Percentiles rank a stretch among this genome's conserved stretches.
Evolutionary conservation across 1,139 yeast genomes (phyloP).

Genomic region (Kodamaea derodonti): DNA sequence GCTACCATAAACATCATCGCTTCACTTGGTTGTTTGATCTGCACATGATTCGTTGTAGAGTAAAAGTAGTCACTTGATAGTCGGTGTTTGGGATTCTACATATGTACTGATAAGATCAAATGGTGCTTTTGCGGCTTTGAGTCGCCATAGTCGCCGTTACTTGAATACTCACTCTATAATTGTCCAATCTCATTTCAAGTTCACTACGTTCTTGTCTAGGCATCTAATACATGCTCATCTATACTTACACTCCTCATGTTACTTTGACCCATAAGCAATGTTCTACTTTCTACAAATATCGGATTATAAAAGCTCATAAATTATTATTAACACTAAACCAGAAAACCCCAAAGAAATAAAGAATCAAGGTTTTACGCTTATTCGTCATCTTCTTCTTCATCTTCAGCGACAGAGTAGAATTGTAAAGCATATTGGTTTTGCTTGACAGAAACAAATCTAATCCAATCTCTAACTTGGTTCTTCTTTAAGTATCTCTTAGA

Average conservation of each 20-base stretch:
- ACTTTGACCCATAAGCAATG: too few relatives aligned
- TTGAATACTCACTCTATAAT: too few relatives aligned
- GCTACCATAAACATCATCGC: too few relatives aligned
- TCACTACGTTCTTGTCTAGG: too few relatives aligned
- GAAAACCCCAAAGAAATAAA: conserved; percentile 1
- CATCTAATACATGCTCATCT: not conserved
- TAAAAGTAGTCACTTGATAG: too few relatives aligned
- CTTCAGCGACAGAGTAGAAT: conserved; percentile 97
- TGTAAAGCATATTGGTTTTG: conserved; percentile 97
- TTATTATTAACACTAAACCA: conserved; percentile 1
- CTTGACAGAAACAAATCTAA: conserved; percentile 96
- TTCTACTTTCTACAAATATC: not conserved
- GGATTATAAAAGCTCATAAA: conserved; percentile 1
- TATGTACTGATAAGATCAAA: too few relatives aligned
- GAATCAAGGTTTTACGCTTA: conserved; percentile 23
- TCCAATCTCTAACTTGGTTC: conserved; percentile 99
- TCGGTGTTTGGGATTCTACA: too few relatives aligned
- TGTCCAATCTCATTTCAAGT: too few relatives aligned
- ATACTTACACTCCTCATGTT: not conserved
- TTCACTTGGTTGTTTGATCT: too few relatives aligned
- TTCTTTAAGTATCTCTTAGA: conserved; percentile 99
- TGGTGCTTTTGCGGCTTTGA: too few relatives aligned
- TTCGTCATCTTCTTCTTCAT: conserved; percentile 87
- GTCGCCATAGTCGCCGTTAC: too few relatives aligned
- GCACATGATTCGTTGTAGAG: too few relatives aligned